Percentiles rank a stretch among this genome's conserved stretches.
Conservation (phyloP, 2,329 filamentous ascomycete species). For the Calycina herbarum region DNA sequence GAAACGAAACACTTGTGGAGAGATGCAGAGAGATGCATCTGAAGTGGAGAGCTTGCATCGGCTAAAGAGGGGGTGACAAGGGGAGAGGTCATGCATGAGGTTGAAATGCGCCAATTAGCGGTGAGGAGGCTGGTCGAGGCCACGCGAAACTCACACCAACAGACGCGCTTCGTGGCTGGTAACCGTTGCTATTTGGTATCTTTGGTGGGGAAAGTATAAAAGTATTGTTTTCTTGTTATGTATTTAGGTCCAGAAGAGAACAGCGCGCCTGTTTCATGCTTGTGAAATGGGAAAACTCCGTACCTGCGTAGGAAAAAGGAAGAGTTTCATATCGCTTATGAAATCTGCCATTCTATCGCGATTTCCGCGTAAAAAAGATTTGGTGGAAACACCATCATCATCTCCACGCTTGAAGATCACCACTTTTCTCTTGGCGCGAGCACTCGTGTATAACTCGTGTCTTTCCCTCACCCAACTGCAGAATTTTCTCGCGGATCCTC, state of each 20-base stretch:
- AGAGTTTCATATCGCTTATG: conserved; percentile 4
- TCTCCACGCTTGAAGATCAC: neutral
- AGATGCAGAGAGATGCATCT: conserved; percentile 6
- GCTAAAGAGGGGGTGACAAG: neutral
- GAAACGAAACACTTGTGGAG: conserved; percentile 9
- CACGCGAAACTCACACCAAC: conserved; percentile 26
- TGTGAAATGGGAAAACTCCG: neutral
- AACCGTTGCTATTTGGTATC: conserved; percentile 2
- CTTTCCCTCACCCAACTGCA: neutral
- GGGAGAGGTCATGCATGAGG: conserved; percentile 11
- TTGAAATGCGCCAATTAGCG: neutral
- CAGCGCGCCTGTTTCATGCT: conserved; percentile 19
- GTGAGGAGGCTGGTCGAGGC: neutral
- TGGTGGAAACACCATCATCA: neutral
- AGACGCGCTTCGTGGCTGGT: conserved; percentile 19
- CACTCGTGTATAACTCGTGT: conserved; percentile 3
- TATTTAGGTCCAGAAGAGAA: neutral
- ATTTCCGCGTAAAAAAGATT: neutral
- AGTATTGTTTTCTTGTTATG: conserved; percentile 1
- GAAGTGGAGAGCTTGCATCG: conserved; percentile 1
- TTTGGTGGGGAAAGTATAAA: conserved; percentile 3
- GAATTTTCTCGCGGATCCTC: neutral
- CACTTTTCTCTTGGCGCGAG: neutral
- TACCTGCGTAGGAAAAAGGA: neutral
- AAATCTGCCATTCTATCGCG: neutral